These are phyloP conservation scores for Crithidia mellificae DNA, from an alignment of 208 protist genomes.

Conservation along the genomic window DNA sequence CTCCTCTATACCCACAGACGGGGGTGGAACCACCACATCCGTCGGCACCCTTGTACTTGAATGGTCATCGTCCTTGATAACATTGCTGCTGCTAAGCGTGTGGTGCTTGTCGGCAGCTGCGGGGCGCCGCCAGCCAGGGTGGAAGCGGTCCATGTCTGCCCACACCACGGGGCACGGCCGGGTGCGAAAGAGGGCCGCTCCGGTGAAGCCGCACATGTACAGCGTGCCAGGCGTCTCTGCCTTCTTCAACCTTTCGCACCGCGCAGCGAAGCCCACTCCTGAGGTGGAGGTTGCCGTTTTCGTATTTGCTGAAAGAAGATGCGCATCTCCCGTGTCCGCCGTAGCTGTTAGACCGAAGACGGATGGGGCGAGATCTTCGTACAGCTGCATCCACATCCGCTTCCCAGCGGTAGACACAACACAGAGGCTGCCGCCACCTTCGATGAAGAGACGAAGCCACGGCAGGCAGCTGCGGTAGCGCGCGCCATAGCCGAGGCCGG, in stretches of 20 bases:
- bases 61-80: too few species aligned
- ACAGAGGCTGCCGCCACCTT: slow-evolving; percentile 45
- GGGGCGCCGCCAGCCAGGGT: slow-evolving; percentile 26
- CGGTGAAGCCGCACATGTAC: slow-evolving; percentile 68
- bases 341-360: slow-evolving; percentile 33
- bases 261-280: too few species aligned
- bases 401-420: slow-evolving; percentile 58
- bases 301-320: background rate
- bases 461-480: slow-evolving; percentile 53
- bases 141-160: slow-evolving; percentile 23
- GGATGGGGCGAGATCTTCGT: slow-evolving; percentile 43
- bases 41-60: background rate
- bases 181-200: slow-evolving; percentile 51
- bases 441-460: slow-evolving; percentile 34
- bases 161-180: slow-evolving; percentile 18
- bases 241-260: too few species aligned
- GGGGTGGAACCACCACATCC: slow-evolving; percentile 18
- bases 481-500: slow-evolving; percentile 22
- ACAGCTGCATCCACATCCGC: slow-evolving; percentile 59
- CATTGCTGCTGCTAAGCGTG: too few species aligned
- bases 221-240: slow-evolving; percentile 35
- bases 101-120: too few species aligned
- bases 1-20: slow-evolving; percentile 47
- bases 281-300: too few species aligned
- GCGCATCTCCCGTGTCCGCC: too few species aligned